Evolutionary conservation across 305 asterid genomes (phyloP).

Genomic region (Solanum hybrid): DNA sequence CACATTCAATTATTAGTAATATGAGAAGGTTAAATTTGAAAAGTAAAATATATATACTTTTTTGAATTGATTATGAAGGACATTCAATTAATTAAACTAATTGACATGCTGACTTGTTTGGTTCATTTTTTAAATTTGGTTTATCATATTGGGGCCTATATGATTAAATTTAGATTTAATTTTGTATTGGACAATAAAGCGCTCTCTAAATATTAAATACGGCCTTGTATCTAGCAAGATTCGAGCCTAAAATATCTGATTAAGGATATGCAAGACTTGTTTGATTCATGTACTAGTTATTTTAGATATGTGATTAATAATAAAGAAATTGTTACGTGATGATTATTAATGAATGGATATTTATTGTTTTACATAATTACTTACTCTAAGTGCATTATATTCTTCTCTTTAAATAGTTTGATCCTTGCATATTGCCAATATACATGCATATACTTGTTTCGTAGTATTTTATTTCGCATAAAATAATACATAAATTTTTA

Average conservation of each 20-base stretch:
- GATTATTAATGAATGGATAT: not conserved
- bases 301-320: not conserved
- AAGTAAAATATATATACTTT: constrained; percentile 13
- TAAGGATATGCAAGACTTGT: not conserved
- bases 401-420: not conserved
- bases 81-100: not conserved
- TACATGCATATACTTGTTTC: not conserved
- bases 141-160: fast-evolving
- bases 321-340: not conserved
- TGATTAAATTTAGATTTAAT: not conserved
- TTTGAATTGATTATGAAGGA: constrained; percentile 3
- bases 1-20: not conserved
- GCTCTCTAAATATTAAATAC: fast-evolving
- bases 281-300: too few species aligned
- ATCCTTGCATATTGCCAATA: not conserved
- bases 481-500: not conserved
- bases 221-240: fast-evolving
- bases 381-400: not conserved
- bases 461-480: not conserved
- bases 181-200: too few species aligned
- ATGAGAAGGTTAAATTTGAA: constrained; percentile 27
- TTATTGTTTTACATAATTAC: not conserved
- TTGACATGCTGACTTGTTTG: not conserved
- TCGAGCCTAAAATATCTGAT: not conserved
- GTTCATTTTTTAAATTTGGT: too few species aligned